phyloP scores from a whole-genome alignment of 306 rosid genomes.

The Vachellia pachyceras region DNA sequence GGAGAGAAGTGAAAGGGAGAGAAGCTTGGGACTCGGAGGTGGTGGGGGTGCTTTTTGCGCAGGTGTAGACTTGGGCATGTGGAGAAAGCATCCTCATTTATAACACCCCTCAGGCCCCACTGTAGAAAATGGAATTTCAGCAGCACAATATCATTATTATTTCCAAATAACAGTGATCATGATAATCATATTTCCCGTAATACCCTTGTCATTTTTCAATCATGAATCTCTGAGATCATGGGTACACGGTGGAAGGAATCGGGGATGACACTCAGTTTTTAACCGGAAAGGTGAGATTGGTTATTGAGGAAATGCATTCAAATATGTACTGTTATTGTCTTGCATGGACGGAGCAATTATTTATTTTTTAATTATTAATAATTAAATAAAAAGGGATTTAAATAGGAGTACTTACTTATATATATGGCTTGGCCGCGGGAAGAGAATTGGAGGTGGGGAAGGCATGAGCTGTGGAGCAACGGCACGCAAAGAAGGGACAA shows the following conservation, averaged over 20 bases:
- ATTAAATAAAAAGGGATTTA: too few species aligned
- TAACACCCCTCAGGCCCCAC: slow-evolving; percentile 50
- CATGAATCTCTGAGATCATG: not conserved
- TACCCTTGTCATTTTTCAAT: slow-evolving; percentile 8
- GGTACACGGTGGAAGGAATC: not conserved
- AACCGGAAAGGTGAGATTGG: not conserved
- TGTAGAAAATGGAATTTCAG: slow-evolving; percentile 29
- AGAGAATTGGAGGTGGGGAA: not conserved
- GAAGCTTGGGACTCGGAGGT: not conserved
- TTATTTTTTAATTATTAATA: too few species aligned
- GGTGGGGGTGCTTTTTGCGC: slow-evolving; percentile 30
- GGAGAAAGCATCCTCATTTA: slow-evolving; percentile 44
- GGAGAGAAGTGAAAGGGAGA: not conserved
- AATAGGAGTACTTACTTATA: too few species aligned
- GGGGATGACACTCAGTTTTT: not conserved
- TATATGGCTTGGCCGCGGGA: too few species aligned
- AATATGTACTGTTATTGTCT: too few species aligned
- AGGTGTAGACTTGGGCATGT: slow-evolving; percentile 1
- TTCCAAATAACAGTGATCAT: not conserved
- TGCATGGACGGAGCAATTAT: too few species aligned
- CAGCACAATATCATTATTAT: not conserved
- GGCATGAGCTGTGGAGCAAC: slow-evolving; percentile 35
- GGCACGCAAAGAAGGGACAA: slow-evolving; percentile 32
- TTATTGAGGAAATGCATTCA: too few species aligned
- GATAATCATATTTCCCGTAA: slow-evolving; percentile 22